Percentiles rank a stretch among this genome's conserved stretches.
Evolutionary conservation across 73 alveolate species (phyloP).

Genomic region (Urostyla sp.): DNA sequence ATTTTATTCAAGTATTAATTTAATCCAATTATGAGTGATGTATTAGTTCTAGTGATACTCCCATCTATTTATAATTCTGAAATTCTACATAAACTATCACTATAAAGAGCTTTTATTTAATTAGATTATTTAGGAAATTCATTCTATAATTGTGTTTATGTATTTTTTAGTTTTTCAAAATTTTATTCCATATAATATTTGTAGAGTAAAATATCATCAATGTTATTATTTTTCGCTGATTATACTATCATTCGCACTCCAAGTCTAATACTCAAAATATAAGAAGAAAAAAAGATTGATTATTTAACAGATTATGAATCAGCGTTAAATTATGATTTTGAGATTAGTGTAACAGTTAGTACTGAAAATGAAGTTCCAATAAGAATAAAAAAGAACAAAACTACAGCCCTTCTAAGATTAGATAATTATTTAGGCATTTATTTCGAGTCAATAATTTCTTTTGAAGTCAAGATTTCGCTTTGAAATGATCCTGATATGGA

Average conservation of each 20-base stretch:
- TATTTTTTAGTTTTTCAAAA: background rate
- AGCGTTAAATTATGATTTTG: constrained; percentile 12
- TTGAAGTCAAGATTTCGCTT: background rate
- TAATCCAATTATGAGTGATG: background rate
- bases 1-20: constrained; percentile 17
- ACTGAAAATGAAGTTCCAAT: constrained; percentile 49
- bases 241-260: constrained; percentile 14
- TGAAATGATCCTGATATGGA: constrained; percentile 38
- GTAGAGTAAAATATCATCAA: background rate
- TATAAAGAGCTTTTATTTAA: background rate
- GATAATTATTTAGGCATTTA: constrained; percentile 25
- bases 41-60: background rate
- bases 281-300: constrained; percentile 1
- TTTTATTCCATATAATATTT: background rate
- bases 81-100: background rate
- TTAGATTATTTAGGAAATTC: background rate
- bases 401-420: constrained; percentile 22
- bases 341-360: constrained; percentile 18
- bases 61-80: constrained; percentile 27
- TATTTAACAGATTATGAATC: constrained; percentile 3
- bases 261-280: background rate
- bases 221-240: background rate
- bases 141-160: background rate
- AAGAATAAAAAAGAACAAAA: constrained; percentile 20
- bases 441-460: constrained; percentile 32